Evolutionary conservation across 1,284 basidiomycete genomes (phyloP), one percentile per base, ranked within the genome.

Genomic region (Entoloma clypeatum): DNA sequence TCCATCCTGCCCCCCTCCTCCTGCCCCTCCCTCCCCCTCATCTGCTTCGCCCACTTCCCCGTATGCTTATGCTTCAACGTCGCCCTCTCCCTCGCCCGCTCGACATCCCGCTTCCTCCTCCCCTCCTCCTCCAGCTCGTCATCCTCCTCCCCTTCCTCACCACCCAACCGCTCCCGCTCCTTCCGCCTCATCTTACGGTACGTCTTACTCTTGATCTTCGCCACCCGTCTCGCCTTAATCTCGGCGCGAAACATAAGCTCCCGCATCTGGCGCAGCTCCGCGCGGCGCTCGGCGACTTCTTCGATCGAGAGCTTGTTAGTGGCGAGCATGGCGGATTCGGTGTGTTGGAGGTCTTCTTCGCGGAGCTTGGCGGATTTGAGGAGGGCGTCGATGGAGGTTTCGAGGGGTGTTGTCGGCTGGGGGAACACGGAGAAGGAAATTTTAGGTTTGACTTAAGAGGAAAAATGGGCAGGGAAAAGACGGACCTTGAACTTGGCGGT

Each of bases 131-230:
- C 76, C 2, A 70, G 72, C 1, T 67, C 69, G 9, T 68, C 69
- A 7, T 61, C 67, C 28, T 56, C 63, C 14, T 67, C 65, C 31
- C 72, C 79, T 32, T 76, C 78, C 9, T 68, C 71, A 50, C 57
- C 66, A 51, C 66, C 73, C 31, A 76, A 60, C 53, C 74, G 78
- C 56, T 79, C 84, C 51, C 71, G 76, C 62, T 82, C 84, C 62
- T 89, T 91, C 60, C 91, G 77, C 55, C 83, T 82, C 35, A 98
- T 75, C 53, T 88, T 86, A 26, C 93, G 75, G 60, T 92, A 98
- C 3, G 91, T 81, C 65, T 95, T 97, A 63, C 84, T 89, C 73
- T 99, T 98, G 68, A 99, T 98, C 68, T 96, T 98, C 27, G 86
- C 81, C 7, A 96, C 75, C 8, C 94, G 81, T 57, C 89, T 91